Base-by-base conservation (phyloP, 768 basidiomycete species). In the Leccinum variicolor region DNA sequence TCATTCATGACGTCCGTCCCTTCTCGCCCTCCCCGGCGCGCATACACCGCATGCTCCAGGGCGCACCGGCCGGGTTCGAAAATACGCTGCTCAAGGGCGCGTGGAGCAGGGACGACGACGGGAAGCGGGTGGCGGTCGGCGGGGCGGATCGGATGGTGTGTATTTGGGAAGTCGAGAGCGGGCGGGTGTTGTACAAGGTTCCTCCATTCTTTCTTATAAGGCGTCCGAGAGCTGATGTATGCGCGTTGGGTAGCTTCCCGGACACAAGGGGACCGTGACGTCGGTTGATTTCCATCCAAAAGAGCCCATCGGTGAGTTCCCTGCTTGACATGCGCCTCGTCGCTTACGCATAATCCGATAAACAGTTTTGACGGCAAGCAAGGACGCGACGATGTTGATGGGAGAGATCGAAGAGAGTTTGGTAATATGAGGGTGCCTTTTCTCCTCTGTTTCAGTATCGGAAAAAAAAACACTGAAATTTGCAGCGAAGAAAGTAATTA, bases 251-350 rank as follows among this genome's bases (percentile, higher is more conserved):
- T 59, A 92, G 91, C 81, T 98, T 56, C 93, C 96, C 39, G 96
- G 96, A 14, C 96, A 99, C 73, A 97, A 93, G 72, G 95, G 96
- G 11, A 95, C 95, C 0, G 94, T 98, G 14, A 94, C 93, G 1
- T 78, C 88, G n/a, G 92, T 94, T 0, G 97, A 96, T 65, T 97
- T 96, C 79, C 94, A 96, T 71, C 94, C 96, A 9, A 92, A 87
- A 67, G 94, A 97, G 65, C 95, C 94, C 11, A 94, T 97, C 71
- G 84, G 94, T 96, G 72, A 62, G 94, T 15, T 15, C 14, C 15
- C 51, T 14, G 31, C 23, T 15, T 25, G 31, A 29, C 25, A 41
- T 57, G 39, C 34, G 23, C 10, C 19, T 33, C 17, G 48, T 56
- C n/a, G 39, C 54, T 67, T 29, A 67, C 11, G 46, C 21, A 6